Evolutionary conservation across 148 eudicot species (phyloP).

Genomic region (Rhododendron henanense): DNA sequence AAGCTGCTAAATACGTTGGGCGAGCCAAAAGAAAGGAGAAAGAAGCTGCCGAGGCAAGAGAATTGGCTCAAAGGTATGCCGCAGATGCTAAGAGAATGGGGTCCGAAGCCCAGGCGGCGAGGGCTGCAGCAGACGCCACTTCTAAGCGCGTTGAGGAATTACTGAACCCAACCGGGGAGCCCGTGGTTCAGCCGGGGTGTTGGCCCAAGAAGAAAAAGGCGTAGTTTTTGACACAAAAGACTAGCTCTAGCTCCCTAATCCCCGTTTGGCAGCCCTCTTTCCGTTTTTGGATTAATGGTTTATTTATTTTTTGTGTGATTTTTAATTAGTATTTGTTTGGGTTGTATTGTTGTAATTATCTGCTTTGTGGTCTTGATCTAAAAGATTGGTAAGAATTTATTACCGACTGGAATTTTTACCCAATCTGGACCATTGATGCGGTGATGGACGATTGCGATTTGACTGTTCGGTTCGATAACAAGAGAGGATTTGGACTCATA

Average conservation of each 20-base stretch:
- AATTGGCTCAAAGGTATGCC: background rate
- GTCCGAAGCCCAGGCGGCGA: background rate
- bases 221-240: background rate
- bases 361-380: too few relatives aligned
- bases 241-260: background rate
- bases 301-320: background rate
- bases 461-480: too few relatives aligned
- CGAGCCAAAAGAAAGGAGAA: background rate
- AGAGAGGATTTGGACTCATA: too few relatives aligned
- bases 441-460: too few relatives aligned
- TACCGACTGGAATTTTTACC: too few relatives aligned
- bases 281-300: background rate
- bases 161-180: background rate
- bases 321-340: too few relatives aligned
- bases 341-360: too few relatives aligned
- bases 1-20: background rate
- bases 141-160: background rate
- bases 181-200: background rate
- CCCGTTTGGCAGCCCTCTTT: background rate
- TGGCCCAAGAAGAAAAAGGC: background rate
- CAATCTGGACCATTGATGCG: too few relatives aligned
- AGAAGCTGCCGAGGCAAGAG: background rate
- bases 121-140: background rate
- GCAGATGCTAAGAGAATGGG: background rate
- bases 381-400: too few relatives aligned